Evolutionary conservation across 192 early-diverging fungal genomes (phyloP).

Genomic region (Podila clonocystis): DNA sequence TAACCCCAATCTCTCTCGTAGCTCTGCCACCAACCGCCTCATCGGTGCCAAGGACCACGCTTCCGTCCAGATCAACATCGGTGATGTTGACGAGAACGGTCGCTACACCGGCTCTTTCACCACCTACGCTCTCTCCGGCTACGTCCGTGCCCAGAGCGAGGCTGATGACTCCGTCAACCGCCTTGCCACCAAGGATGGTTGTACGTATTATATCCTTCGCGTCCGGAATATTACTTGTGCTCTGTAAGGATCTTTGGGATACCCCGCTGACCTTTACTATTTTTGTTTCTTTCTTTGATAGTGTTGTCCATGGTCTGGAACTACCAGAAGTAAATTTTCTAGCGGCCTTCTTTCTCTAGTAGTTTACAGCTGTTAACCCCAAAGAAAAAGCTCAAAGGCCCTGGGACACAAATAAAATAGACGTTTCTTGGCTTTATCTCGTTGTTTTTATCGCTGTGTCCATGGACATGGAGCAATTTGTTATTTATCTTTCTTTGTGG

Average conservation of each 20-base stretch:
- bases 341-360: neutral
- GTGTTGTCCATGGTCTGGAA: conserved; percentile 53
- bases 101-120: conserved; percentile 75
- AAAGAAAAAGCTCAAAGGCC: too few relatives aligned
- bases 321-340: conserved; percentile 52
- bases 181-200: conserved; percentile 78
- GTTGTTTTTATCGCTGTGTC: too few relatives aligned
- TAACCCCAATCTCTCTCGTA: conserved; percentile 16
- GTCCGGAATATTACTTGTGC: neutral
- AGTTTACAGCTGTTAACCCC: too few relatives aligned
- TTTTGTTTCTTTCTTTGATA: neutral
- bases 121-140: conserved; percentile 93
- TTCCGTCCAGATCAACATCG: conserved; percentile 97
- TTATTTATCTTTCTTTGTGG: too few relatives aligned
- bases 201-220: conserved; percentile 47
- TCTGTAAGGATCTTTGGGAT: neutral
- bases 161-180: conserved; percentile 97
- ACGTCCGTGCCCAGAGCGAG: conserved; percentile 89
- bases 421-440: too few relatives aligned
- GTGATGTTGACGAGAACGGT: conserved; percentile 89
- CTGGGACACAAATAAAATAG: too few relatives aligned
- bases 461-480: too few relatives aligned
- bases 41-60: conserved; percentile 99
- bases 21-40: conserved; percentile 97
- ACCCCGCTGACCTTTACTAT: neutral